phyloP scores from a whole-genome alignment of 257 asterid genomes.

The Solanum ahanhuiri region DNA sequence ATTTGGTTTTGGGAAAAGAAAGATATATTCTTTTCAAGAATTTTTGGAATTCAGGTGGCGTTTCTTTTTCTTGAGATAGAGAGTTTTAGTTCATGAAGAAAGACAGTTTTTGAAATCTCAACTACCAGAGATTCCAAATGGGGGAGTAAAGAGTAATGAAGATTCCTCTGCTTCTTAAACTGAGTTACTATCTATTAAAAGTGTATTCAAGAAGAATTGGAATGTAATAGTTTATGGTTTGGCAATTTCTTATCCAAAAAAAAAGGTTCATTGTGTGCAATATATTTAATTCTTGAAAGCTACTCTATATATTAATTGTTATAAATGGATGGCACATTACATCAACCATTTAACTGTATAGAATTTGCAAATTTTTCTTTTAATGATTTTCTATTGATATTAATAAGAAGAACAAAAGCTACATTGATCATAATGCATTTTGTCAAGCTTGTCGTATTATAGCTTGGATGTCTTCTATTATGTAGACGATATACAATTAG shows the following conservation, averaged over 20 bases:
- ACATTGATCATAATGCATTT: not conserved
- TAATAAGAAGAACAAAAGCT: not conserved
- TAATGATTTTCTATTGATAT: not conserved
- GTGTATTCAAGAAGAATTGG: not conserved
- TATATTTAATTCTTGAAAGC: not conserved
- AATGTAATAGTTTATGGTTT: not conserved
- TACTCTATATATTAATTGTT: not conserved
- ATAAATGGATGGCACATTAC: not conserved
- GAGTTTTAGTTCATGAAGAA: constrained; percentile 10
- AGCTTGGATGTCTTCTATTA: not conserved
- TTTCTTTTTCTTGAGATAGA: not conserved
- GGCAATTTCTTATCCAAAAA: not conserved
- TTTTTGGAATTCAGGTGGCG: not conserved
- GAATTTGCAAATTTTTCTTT: not conserved
- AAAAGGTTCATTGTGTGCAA: not conserved
- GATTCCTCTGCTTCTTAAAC: not conserved
- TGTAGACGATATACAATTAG: not conserved
- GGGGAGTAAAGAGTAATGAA: not conserved
- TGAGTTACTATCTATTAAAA: not conserved
- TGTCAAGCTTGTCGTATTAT: not conserved
- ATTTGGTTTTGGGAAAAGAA: not conserved
- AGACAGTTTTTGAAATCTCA: constrained; percentile 11
- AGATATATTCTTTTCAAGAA: constrained; percentile 12
- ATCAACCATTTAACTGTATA: not conserved
- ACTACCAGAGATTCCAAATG: constrained; percentile 28